These are phyloP conservation scores for Rubus idaeus DNA, from an alignment of 306 rosid species.

Conservation along the genomic window DNA sequence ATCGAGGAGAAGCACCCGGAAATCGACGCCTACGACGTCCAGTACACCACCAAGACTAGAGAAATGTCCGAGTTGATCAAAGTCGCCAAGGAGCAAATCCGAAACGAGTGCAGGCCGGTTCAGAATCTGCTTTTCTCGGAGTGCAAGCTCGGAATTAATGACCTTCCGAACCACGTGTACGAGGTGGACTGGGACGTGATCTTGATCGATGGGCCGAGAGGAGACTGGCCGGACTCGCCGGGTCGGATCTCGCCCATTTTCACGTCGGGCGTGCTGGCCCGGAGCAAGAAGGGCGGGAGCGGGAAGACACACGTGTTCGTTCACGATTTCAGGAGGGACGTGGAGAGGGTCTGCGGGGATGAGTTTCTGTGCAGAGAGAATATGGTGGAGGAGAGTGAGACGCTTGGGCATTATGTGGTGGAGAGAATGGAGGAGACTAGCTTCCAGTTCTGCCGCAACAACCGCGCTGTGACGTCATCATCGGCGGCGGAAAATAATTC, in stretches of 20 bases:
- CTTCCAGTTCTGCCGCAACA: conserved; percentile 68
- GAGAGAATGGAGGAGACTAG: conserved; percentile 80
- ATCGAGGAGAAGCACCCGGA: conserved; percentile 86
- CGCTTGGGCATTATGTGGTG: conserved; percentile 73
- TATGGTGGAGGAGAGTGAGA: conserved; percentile 67
- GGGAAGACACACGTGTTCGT: conserved; percentile 85
- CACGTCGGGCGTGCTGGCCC: conserved; percentile 82
- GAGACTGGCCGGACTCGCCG: conserved; percentile 92
- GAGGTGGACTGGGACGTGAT: conserved; percentile 94
- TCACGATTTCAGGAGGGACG: conserved; percentile 69
- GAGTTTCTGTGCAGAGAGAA: conserved; percentile 83
- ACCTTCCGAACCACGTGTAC: conserved; percentile 90
- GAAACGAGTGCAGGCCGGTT: conserved; percentile 86
- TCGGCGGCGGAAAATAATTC: neutral
- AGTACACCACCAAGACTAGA: conserved; percentile 74
- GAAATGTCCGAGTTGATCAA: conserved; percentile 66
- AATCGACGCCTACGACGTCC: conserved; percentile 87
- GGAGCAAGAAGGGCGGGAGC: conserved; percentile 89
- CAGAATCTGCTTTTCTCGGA: conserved; percentile 87
- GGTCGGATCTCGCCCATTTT: conserved; percentile 81
- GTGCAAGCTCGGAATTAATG: conserved; percentile 81
- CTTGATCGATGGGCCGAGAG: conserved; percentile 82
- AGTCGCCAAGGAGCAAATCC: conserved; percentile 58
- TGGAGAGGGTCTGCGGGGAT: conserved; percentile 61
- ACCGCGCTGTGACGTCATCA: conserved; percentile 26